A percentile compares a stretch with the other conserved stretches of the same genome.
Evolutionary conservation across 768 basidiomycete genomes (phyloP).

Genomic region (Ramaria rubella): DNA sequence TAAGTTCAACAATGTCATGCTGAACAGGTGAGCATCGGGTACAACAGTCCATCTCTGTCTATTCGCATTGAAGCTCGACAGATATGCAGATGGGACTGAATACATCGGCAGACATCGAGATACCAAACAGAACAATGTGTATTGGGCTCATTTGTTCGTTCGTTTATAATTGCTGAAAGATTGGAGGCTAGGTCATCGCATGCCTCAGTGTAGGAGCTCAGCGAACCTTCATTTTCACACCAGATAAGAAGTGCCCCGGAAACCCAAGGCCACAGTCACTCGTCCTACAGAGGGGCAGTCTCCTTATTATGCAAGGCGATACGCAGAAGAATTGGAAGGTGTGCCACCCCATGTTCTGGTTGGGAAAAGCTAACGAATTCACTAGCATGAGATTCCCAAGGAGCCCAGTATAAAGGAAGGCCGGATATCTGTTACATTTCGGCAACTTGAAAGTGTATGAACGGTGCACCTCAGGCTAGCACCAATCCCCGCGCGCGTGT

Average conservation of each 20-base stretch:
- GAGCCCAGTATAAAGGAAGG: conserved; percentile 27
- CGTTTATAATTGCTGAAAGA: neutral
- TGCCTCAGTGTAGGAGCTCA: conserved; percentile 33
- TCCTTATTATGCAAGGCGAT: conserved; percentile 37
- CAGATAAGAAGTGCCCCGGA: conserved; percentile 12
- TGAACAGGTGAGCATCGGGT: no score
- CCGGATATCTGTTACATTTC: conserved; percentile 35
- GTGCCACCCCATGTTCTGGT: conserved; percentile 8
- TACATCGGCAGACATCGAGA: conserved; percentile 26
- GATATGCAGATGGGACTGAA: conserved; percentile 33
- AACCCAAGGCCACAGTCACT: conserved; percentile 19
- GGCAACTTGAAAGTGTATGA: conserved; percentile 29
- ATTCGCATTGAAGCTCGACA: no score
- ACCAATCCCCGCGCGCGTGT: no score
- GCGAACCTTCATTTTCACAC: conserved; percentile 34
- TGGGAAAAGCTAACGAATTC: neutral
- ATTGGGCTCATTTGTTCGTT: neutral
- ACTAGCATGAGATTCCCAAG: conserved; percentile 31
- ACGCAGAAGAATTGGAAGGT: conserved; percentile 40
- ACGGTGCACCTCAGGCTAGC: no score
- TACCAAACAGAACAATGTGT: conserved; percentile 23
- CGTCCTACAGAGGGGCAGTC: conserved; percentile 30
- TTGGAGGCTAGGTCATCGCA: conserved; percentile 33
- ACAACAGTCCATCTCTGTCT: no score
- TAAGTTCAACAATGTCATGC: conserved; percentile 36